These are phyloP conservation scores for Daedaleopsis sinensis DNA, from an alignment of 768 basidiomycete species.

Conservation along the genomic window DNA sequence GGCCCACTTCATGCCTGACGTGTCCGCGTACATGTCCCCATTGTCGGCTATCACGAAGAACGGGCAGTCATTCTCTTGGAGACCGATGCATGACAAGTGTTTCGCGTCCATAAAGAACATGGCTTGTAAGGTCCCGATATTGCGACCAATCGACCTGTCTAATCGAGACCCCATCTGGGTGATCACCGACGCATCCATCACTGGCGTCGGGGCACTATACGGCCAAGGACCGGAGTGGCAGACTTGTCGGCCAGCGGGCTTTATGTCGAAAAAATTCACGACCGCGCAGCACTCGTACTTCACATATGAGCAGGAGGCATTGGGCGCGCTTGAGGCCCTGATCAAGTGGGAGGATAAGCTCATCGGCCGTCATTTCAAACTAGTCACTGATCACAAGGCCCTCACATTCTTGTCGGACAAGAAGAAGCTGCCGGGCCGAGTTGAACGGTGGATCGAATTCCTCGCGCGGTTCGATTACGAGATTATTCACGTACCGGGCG, in stretches of 20 bases:
- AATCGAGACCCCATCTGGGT: conserved; percentile 25
- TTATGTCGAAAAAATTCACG: conserved; percentile 35
- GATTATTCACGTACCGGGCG: conserved; percentile 29
- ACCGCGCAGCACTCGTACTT: conserved; percentile 28
- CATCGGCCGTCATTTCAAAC: conserved; percentile 19
- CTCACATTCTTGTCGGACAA: conserved; percentile 29
- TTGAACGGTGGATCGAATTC: conserved; percentile 36
- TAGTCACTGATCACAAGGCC: conserved; percentile 16
- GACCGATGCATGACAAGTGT: conserved; percentile 24
- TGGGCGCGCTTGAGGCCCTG: conserved; percentile 22
- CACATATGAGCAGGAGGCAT: conserved; percentile 24
- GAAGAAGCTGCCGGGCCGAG: conserved; percentile 19
- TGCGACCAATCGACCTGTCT: conserved; percentile 19
- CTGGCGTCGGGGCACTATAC: conserved; percentile 26
- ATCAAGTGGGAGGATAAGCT: conserved; percentile 39
- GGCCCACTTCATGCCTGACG: conserved; percentile 38
- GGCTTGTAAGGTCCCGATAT: conserved; percentile 15
- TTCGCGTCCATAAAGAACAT: conserved; percentile 24
- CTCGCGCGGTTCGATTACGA: conserved; percentile 31
- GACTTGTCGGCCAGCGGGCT: conserved; percentile 29
- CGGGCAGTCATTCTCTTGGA: conserved; percentile 31
- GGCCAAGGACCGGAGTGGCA: conserved; percentile 32
- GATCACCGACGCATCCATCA: conserved; percentile 22
- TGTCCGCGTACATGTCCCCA: conserved; percentile 36
- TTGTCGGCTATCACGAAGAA: conserved; percentile 34